A percentile compares a stretch with the other conserved stretches of the same genome.
phyloP scores from a whole-genome alignment of 371 early-diverging fungal genomes.

The Mortierella sp. region DNA sequence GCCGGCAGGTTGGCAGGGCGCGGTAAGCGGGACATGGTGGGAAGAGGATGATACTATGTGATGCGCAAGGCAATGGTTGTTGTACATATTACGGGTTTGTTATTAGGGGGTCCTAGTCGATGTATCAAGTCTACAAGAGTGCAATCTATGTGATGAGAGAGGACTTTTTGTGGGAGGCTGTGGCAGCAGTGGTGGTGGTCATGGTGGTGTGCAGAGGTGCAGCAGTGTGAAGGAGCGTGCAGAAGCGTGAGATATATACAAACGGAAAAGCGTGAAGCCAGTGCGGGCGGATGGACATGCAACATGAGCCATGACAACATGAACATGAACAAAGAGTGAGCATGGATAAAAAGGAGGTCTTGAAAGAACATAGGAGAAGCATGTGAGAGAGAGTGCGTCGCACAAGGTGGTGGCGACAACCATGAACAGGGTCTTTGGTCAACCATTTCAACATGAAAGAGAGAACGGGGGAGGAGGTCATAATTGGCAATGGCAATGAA shows the following conservation, averaged over 20 bases:
- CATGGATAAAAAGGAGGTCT: too few relatives aligned
- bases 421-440: too few relatives aligned
- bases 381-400: too few relatives aligned
- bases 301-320: background rate
- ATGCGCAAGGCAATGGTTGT: too few relatives aligned
- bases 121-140: slow-evolving; percentile 4
- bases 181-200: background rate
- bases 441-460: slow-evolving; percentile 2
- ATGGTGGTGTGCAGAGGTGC: slow-evolving; percentile 2
- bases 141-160: background rate
- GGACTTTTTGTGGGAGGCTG: too few relatives aligned
- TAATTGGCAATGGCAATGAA: background rate
- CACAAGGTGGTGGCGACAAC: background rate
- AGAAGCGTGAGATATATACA: background rate
- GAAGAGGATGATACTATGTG: too few relatives aligned
- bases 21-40: too few relatives aligned
- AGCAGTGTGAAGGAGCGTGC: slow-evolving; percentile 1
- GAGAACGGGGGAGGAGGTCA: background rate
- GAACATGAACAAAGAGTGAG: background rate
- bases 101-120: background rate
- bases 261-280: background rate
- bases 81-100: slow-evolving; percentile 14
- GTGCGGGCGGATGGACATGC: background rate
- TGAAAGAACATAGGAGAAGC: too few relatives aligned
- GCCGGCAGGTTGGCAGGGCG: too few relatives aligned